Evolutionary conservation across 192 early-diverging fungal species (phyloP).

Genomic region (Coemansia sp.): DNA sequence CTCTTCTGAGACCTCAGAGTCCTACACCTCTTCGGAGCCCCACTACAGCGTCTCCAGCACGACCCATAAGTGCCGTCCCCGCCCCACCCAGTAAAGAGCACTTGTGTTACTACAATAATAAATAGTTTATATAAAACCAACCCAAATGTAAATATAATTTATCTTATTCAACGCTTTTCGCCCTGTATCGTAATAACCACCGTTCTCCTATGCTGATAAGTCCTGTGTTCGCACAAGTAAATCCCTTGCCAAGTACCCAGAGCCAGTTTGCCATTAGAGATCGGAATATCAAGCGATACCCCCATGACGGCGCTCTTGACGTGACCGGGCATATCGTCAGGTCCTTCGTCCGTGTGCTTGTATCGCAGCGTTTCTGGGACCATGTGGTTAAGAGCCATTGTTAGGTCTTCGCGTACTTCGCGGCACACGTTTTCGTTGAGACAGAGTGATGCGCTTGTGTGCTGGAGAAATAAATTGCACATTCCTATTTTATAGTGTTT

Average conservation of each 20-base stretch:
- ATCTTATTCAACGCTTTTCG: conserved; percentile 51
- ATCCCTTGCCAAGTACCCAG: conserved; percentile 88
- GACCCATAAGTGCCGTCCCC: conserved; percentile 34
- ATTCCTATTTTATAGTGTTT: conserved; percentile 69
- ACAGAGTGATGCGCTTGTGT: conserved; percentile 86
- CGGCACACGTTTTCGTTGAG: conserved; percentile 87
- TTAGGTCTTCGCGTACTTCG: conserved; percentile 78
- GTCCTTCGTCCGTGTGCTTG: conserved; percentile 80
- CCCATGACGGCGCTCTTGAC: conserved; percentile 83
- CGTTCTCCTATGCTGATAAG: conserved; percentile 58
- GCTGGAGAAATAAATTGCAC: conserved; percentile 88
- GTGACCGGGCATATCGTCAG: conserved; percentile 92
- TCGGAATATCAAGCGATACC: conserved; percentile 82
- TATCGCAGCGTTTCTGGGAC: conserved; percentile 79
- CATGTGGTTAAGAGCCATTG: conserved; percentile 79
- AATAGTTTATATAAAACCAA: too few species aligned
- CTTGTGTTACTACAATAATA: too few species aligned
- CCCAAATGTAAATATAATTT: background rate
- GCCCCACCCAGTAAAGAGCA: conserved; percentile 11
- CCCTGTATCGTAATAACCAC: conserved; percentile 78
- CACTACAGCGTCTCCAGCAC: conserved; percentile 10
- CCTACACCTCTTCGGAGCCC: conserved; percentile 10
- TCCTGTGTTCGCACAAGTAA: conserved; percentile 74
- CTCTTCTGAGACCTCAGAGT: background rate
- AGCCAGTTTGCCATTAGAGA: conserved; percentile 73